These are phyloP conservation scores for Mycosphaerella arachidis DNA, from an alignment of 2,329 filamentous ascomycete species.

Conservation along the genomic window DNA sequence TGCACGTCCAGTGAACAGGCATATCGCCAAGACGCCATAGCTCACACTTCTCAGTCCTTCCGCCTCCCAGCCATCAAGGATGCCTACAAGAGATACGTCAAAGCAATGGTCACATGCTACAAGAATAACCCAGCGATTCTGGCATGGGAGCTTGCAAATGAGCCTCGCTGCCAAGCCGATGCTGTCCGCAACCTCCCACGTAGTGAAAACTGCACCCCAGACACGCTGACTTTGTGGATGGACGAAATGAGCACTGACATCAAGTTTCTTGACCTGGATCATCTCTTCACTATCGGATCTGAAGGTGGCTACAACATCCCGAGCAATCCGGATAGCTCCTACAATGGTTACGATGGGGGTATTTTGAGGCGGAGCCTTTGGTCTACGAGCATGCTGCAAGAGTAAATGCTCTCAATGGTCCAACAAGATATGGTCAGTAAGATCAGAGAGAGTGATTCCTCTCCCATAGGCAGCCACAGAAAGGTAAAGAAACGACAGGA, in stretches of 20 bases:
- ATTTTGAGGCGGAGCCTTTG: constrained; percentile 38
- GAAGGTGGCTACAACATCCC: constrained; percentile 33
- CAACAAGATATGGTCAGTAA: not conserved
- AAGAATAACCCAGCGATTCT: constrained; percentile 56
- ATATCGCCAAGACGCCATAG: not conserved
- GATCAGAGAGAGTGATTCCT: not conserved
- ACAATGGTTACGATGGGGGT: constrained; percentile 46
- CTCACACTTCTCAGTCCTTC: constrained; percentile 15
- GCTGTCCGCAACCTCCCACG: constrained; percentile 54
- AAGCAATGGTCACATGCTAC: constrained; percentile 56
- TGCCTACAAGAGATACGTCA: constrained; percentile 59
- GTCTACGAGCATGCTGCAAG: not conserved
- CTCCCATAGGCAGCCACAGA: not conserved
- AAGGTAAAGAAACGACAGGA: not conserved
- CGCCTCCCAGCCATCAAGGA: constrained; percentile 32
- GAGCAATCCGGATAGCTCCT: constrained; percentile 14
- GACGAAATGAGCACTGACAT: constrained; percentile 53
- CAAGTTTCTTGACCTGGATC: constrained; percentile 49
- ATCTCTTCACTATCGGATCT: constrained; percentile 54
- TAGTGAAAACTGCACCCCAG: constrained; percentile 43
- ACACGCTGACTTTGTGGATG: constrained; percentile 47
- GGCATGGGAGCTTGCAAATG: constrained; percentile 58
- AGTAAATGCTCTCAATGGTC: not conserved
- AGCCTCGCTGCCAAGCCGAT: constrained; percentile 4
- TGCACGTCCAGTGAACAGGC: constrained; percentile 21